Conservation (phyloP, 768 basidiomycete genomes). For the Neoboletus subvelutipes region DNA sequence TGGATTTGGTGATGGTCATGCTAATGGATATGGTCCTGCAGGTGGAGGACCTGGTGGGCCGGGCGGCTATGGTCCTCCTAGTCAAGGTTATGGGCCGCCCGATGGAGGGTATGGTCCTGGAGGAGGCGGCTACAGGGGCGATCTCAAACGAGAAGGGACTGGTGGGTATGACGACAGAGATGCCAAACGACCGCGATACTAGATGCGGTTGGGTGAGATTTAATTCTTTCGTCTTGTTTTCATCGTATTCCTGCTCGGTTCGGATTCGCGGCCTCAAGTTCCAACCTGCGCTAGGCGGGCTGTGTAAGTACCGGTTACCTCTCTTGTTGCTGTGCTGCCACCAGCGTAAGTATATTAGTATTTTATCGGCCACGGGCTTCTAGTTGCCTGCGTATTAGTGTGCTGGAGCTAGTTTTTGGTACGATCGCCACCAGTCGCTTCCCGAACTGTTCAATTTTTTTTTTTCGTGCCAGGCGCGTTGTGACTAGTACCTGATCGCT, state of each 20-base stretch:
- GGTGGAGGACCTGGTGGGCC: constrained; percentile 42
- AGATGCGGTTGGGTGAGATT: constrained; percentile 42
- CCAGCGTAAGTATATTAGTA: constrained; percentile 39
- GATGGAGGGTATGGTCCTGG: constrained; percentile 44
- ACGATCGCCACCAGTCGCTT: not conserved
- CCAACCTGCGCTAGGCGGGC: constrained; percentile 31
- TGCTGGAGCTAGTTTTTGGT: constrained; percentile 9
- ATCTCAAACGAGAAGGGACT: constrained; percentile 73
- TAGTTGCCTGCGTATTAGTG: constrained; percentile 7
- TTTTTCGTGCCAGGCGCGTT: not conserved
- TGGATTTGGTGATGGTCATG: constrained; percentile 52
- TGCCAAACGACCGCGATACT: constrained; percentile 79
- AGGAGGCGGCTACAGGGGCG: constrained; percentile 63
- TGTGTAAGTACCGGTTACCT: constrained; percentile 34
- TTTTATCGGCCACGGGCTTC: constrained; percentile 22
- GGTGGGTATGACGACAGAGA: constrained; percentile 84
- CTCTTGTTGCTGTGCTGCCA: constrained; percentile 28
- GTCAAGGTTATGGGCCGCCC: constrained; percentile 43
- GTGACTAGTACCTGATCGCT: not conserved
- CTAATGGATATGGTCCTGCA: constrained; percentile 56
- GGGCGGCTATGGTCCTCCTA: constrained; percentile 42
- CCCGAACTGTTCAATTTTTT: not conserved
- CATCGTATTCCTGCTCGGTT: constrained; percentile 22
- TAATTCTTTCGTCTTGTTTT: constrained; percentile 27
- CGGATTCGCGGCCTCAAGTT: constrained; percentile 26